Conservation (phyloP, 2,329 filamentous ascomycete genomes). For the Colletotrichum trifolii region DNA sequence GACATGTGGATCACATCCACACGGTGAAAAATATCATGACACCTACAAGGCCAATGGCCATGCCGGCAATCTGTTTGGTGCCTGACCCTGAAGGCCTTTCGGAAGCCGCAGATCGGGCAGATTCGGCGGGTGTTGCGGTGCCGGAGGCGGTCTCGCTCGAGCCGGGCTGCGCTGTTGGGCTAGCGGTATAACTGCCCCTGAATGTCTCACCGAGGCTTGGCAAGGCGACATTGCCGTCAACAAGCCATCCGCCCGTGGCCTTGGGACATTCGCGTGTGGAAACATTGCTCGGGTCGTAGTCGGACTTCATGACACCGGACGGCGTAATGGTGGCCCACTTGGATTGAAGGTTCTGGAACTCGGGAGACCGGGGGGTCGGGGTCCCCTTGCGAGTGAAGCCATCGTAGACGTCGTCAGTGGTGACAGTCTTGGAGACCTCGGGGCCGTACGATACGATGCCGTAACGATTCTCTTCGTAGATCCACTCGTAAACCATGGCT, state of each 20-base stretch:
- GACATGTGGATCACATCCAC: constrained; percentile 52
- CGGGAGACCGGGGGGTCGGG: constrained; percentile 77
- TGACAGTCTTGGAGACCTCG: constrained; percentile 60
- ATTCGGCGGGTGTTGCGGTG: constrained; percentile 44
- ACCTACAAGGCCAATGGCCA: constrained; percentile 59
- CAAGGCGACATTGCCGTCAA: constrained; percentile 75
- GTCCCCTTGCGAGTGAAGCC: constrained; percentile 78
- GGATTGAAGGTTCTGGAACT: constrained; percentile 80
- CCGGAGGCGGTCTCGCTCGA: constrained; percentile 15
- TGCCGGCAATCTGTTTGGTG: constrained; percentile 60
- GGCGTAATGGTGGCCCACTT: constrained; percentile 81
- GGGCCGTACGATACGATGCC: constrained; percentile 82
- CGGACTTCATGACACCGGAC: constrained; percentile 72
- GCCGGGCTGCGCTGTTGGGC: constrained; percentile 30
- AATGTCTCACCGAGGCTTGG: constrained; percentile 73
- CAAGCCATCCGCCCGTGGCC: constrained; percentile 77
- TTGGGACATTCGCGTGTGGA: constrained; percentile 77
- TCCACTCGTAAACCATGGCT: constrained; percentile 90
- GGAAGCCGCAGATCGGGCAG: constrained; percentile 43
- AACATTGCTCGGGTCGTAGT: constrained; percentile 71
- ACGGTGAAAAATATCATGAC: constrained; percentile 65
- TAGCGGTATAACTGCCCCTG: constrained; percentile 41
- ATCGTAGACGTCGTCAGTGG: constrained; percentile 68
- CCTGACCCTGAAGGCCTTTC: constrained; percentile 51
- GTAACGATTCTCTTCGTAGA: constrained; percentile 85